Evolutionary conservation across 257 asterid species (phyloP).

Genomic region (Schizonepeta tenuifolia): DNA sequence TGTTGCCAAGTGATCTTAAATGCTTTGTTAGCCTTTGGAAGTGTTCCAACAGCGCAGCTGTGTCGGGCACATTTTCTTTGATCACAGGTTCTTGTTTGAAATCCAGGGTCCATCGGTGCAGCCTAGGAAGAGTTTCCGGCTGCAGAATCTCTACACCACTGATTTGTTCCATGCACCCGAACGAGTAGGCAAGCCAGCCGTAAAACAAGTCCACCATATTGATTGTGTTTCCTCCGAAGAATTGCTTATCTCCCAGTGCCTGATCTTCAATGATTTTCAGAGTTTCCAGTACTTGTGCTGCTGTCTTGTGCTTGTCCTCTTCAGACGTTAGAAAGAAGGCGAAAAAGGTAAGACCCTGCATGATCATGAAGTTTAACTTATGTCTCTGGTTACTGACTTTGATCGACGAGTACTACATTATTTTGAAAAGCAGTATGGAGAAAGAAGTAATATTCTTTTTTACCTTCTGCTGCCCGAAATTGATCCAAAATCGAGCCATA

Average conservation of each 20-base stretch:
- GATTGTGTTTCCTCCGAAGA: conserved; percentile 46
- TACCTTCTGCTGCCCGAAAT: conserved; percentile 44
- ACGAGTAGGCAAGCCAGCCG: conserved; percentile 42
- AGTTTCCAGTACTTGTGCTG: conserved; percentile 32
- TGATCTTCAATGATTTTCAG: conserved; percentile 42
- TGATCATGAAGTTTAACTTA: not conserved
- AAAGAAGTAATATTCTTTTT: not conserved
- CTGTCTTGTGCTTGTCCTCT: conserved; percentile 38
- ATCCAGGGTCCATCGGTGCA: conserved; percentile 42
- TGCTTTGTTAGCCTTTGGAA: conserved; percentile 24
- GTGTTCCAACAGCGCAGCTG: conserved; percentile 28
- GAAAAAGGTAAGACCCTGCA: conserved; percentile 24
- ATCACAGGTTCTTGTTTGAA: conserved; percentile 41
- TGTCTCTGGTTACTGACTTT: not conserved
- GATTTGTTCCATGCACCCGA: conserved; percentile 25
- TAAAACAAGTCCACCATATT: conserved; percentile 46
- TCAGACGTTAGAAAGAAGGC: conserved; percentile 35
- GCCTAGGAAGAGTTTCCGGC: conserved; percentile 38
- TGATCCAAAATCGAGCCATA: conserved; percentile 45
- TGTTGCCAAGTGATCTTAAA: conserved; percentile 15
- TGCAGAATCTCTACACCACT: conserved; percentile 37
- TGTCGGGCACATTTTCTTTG: conserved; percentile 41
- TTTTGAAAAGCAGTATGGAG: not conserved
- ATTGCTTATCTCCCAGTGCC: conserved; percentile 50
- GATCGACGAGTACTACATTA: not conserved